Evolutionary conservation across 148 eudicot species (phyloP), one percentile per base, ranked within the genome.

Genomic region (Linanthus parryae): DNA sequence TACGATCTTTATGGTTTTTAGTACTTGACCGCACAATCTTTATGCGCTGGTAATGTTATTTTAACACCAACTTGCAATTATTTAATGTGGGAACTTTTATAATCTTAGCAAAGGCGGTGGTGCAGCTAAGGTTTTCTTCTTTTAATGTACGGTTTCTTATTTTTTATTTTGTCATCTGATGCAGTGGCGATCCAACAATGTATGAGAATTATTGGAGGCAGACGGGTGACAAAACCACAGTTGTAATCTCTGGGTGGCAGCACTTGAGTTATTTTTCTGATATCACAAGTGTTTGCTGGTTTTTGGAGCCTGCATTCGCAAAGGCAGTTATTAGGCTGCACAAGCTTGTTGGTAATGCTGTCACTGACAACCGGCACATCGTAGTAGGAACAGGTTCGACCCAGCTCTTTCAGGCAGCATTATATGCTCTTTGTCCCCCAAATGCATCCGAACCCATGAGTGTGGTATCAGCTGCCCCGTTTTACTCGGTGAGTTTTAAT

Each of bases 161-260:
- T n/a, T 34, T 34, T 26, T 43, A 29, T 7, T 53, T 15, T 20
- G 4, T 42, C 3, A 38, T 35, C 23, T 35, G 13, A 18, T 77
- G 44, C 84, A 92, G 99, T 61, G 99, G 99, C 0, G 95, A 92
- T 78, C 98, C 99, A 14, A 92, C 94, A 62, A 87, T 92, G 96
- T 92, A 87, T 39, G 94, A 87, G 76, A 63, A 38, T 44, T 87
- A 68, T 60, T 92, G 99, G 99, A 65, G 65, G 57, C 67, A 73
- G 42, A 72, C 73, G 17, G 88, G 94, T 16, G 87, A 81, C 61
- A 72, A 72, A 46, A 62, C 88, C 9, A 69, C 85, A 10, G 67
- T 87, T 33, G 67, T 75, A 44, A 81, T 88, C 45, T 43, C 84
- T 5, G 96, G 96, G 5, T 84, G 94, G 88, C 84, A 84, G 43